A percentile compares a stretch with the other conserved stretches of the same genome.
These are phyloP conservation scores for Euptelea pleiosperma DNA, from an alignment of 164 flowering plant genomes.

Conservation along the genomic window DNA sequence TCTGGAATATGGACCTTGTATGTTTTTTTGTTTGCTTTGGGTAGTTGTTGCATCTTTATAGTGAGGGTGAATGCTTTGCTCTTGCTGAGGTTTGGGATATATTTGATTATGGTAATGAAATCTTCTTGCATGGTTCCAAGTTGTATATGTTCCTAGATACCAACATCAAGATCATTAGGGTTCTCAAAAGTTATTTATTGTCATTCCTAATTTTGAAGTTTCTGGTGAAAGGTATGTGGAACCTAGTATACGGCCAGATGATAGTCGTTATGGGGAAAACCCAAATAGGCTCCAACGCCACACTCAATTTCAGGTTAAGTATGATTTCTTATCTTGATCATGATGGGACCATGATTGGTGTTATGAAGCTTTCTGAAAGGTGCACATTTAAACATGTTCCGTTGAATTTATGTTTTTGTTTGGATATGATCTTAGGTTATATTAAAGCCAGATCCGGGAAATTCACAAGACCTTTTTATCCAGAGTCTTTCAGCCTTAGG, in stretches of 20 bases:
- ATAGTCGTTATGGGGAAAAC: slow-evolving; percentile 97
- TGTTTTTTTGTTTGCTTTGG: background rate
- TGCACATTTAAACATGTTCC: background rate
- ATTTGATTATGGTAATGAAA: background rate
- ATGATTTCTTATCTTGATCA: background rate
- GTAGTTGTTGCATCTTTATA: background rate
- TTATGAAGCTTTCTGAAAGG: background rate
- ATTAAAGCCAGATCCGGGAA: slow-evolving; percentile 97
- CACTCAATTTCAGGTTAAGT: slow-evolving; percentile 88
- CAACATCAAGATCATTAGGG: background rate
- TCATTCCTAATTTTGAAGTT: slow-evolving; percentile 10
- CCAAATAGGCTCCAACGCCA: slow-evolving; percentile 97
- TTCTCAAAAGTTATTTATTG: background rate
- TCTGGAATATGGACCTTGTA: too few species aligned
- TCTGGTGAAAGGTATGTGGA: slow-evolving; percentile 69
- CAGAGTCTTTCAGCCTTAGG: slow-evolving; percentile 89
- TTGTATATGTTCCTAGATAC: background rate
- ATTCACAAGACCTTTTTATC: slow-evolving; percentile 90
- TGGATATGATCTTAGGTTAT: slow-evolving; percentile 63
- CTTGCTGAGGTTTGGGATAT: background rate
- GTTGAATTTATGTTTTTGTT: background rate
- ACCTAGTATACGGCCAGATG: slow-evolving; percentile 97
- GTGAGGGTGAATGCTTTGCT: background rate
- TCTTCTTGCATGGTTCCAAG: background rate
- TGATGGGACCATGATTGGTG: background rate